phyloP scores from a whole-genome alignment of 441 rosid species.

The Populus hybrid region DNA sequence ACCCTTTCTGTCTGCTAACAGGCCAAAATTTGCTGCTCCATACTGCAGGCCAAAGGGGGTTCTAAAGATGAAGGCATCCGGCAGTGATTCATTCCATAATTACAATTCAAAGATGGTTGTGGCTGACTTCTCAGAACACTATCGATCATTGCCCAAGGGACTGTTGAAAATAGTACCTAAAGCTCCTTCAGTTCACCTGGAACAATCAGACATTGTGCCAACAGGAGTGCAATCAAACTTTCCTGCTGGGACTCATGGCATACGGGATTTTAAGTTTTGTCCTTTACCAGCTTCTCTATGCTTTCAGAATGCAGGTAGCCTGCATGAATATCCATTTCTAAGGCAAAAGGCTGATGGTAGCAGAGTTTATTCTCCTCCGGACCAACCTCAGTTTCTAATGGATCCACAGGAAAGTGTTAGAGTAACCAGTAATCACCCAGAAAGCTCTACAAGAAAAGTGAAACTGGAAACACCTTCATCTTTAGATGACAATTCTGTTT shows the following conservation, averaged over 20 bases:
- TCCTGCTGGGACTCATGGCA: slow-evolving; percentile 26
- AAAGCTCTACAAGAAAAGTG: slow-evolving; percentile 26
- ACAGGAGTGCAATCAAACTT: slow-evolving; percentile 29
- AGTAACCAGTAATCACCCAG: slow-evolving; percentile 23
- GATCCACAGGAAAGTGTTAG: slow-evolving; percentile 34
- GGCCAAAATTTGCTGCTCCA: slow-evolving; percentile 27
- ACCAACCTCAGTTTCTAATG: slow-evolving; percentile 35
- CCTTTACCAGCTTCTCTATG: slow-evolving; percentile 27
- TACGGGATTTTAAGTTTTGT: slow-evolving; percentile 23
- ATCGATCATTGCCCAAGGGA: slow-evolving; percentile 50
- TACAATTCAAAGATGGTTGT: slow-evolving; percentile 25
- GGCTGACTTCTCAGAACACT: slow-evolving; percentile 18
- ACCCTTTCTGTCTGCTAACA: slow-evolving; percentile 22
- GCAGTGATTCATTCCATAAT: slow-evolving; percentile 25
- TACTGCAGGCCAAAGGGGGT: slow-evolving; percentile 34
- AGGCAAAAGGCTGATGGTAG: slow-evolving; percentile 32
- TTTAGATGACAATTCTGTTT: slow-evolving; percentile 24
- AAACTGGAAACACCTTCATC: slow-evolving; percentile 25
- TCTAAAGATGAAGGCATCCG: slow-evolving; percentile 39
- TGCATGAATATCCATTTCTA: slow-evolving; percentile 25
- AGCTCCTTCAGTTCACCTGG: slow-evolving; percentile 29
- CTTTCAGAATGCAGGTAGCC: slow-evolving; percentile 25
- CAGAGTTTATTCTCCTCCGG: slow-evolving; percentile 20
- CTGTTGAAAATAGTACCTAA: slow-evolving; percentile 52
- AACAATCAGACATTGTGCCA: slow-evolving; percentile 27